Base-by-base conservation (phyloP, 441 rosid species). In the Kokia cookei region DNA sequence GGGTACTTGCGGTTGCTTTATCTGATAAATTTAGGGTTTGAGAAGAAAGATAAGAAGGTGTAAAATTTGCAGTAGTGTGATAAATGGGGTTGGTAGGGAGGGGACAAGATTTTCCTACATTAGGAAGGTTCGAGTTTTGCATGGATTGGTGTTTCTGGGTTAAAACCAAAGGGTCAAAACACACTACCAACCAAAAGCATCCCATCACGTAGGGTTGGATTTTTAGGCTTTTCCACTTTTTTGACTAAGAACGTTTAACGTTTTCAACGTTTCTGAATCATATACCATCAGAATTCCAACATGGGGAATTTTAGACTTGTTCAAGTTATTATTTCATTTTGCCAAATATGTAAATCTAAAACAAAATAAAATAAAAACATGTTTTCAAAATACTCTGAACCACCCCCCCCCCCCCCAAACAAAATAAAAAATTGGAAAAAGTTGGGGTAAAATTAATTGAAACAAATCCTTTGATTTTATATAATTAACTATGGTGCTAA, bases 261-360 rank as follows among this genome's bases (percentile, higher is more conserved):
- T 67, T 77, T 77, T 66, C 65, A 43, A 66, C 65, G 13, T 3
- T 60, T 75, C 73, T 47, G 40, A 75, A 50, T 22, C 47, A 59
- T 32, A 32, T 32, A 32, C 32, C 43, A 15, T 61, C n/a, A 17
- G 67, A 63, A 63, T 63, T 64, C 72, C 45, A 68, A 29, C 3
- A n/a, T n/a, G 13, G 2, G 9, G 7, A 32, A 29, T 10, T 68
- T 68, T 27, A n/a, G 72, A 51, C 43, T 51, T 51, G 37, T 32
- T 32, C 37, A 32, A 32, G 7, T 32, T 32, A 32, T 32, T 32
- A 5, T 32, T 32, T 32, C 37, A 5, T 32, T 32, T 11, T 12
- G 19, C 65, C 19, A 60, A 14, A 29, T 6, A 29, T 27, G 42
- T 14, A 2, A 32, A 47, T 13, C 4, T 13, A 47, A 47, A 47